Conservation (phyloP, 345 rosid species). For the Raphanus raphanistrum region DNA sequence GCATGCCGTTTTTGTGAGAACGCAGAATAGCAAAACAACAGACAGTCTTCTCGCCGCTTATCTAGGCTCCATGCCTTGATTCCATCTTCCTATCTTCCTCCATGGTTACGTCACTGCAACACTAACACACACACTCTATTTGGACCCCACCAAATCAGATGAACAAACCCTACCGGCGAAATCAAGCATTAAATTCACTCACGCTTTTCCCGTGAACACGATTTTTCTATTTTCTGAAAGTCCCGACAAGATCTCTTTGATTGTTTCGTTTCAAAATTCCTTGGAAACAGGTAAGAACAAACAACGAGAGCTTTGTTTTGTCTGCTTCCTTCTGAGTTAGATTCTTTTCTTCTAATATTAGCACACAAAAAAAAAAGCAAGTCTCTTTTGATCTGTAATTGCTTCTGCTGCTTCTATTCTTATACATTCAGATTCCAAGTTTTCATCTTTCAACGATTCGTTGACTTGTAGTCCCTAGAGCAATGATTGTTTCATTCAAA, state of each 20-base stretch:
- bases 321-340: conserved; percentile 11
- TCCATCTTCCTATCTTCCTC: conserved; percentile 12
- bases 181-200: conserved; percentile 27
- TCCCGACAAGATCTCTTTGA: conserved; percentile 15
- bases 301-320: neutral
- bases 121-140: conserved; percentile 20
- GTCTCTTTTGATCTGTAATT: neutral
- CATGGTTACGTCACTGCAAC: conserved; percentile 33
- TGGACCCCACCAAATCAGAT: conserved; percentile 32
- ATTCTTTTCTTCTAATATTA: conserved; percentile 14
- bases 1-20: conserved; percentile 13
- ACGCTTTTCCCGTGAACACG: conserved; percentile 27
- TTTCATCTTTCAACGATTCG: neutral
- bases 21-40: conserved; percentile 15
- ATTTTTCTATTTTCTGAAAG: conserved; percentile 5
- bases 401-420: neutral
- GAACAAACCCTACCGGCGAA: conserved; percentile 34
- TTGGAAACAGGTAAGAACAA: conserved; percentile 13
- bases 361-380: neutral
- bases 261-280: conserved; percentile 13
- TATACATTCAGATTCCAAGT: conserved; percentile 5
- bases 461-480: conserved; percentile 6
- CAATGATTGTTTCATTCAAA: neutral
- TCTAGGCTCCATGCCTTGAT: conserved; percentile 9
- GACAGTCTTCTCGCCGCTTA: neutral